Conservation (phyloP, 768 basidiomycete genomes). For the Gymnopilus junonius region DNA sequence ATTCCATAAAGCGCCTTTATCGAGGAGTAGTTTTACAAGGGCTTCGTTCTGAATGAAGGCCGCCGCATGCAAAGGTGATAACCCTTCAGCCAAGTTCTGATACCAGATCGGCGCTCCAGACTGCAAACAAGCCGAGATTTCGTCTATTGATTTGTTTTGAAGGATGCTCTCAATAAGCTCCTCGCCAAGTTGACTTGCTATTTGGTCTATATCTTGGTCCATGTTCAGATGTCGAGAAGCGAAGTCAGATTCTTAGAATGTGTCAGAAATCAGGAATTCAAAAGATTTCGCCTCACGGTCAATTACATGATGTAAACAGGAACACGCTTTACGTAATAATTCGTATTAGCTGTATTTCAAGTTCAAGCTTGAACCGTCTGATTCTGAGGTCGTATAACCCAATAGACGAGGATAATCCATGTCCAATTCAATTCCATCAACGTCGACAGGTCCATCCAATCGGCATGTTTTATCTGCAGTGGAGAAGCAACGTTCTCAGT, state of each 20-base stretch:
- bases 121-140: conserved; percentile 55
- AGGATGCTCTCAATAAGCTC: conserved; percentile 64
- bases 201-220: conserved; percentile 40
- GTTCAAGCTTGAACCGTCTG: too few relatives aligned
- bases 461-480: conserved; percentile 56
- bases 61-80: conserved; percentile 86
- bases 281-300: too few relatives aligned
- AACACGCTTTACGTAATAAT: too few relatives aligned
- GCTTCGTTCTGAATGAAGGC: conserved; percentile 69
- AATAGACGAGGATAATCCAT: not conserved
- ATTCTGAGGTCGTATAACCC: not conserved
- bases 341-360: too few relatives aligned
- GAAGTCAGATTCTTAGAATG: too few relatives aligned
- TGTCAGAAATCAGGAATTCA: too few relatives aligned
- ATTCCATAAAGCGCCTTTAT: conserved; percentile 93
- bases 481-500: conserved; percentile 64
- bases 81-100: conserved; percentile 80
- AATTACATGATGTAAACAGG: too few relatives aligned
- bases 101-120: conserved; percentile 88
- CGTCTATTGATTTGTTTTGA: conserved; percentile 45
- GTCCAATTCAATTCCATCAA: conserved; percentile 17
- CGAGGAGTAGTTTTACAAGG: conserved; percentile 70
- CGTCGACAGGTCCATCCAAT: conserved; percentile 34
- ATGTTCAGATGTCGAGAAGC: not conserved
- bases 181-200: conserved; percentile 59